Percentiles rank a stretch among this genome's conserved stretches.
Conservation (phyloP, 2,329 filamentous ascomycete species). For the Mycocentrospora acerina region DNA sequence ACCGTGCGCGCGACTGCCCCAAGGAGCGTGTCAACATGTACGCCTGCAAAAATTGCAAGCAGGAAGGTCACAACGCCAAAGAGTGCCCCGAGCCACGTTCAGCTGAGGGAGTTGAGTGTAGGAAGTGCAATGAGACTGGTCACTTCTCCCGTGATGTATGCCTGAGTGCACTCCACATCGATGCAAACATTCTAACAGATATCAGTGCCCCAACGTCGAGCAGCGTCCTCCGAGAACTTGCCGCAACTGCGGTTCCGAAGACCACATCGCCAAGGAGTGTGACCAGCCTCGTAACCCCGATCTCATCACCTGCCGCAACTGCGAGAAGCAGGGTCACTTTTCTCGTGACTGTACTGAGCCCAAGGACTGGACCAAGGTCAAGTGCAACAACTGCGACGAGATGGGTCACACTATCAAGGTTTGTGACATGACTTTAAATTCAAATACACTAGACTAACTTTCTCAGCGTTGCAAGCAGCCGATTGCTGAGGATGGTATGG, state of each 20-base stretch:
- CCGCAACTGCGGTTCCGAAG: constrained; percentile 40
- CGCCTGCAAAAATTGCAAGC: constrained; percentile 70
- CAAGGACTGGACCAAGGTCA: constrained; percentile 52
- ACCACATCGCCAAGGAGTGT: constrained; percentile 42
- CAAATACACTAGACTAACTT: constrained; percentile 7
- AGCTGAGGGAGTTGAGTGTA: constrained; percentile 62
- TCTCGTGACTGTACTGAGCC: constrained; percentile 60
- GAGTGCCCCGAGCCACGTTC: constrained; percentile 51
- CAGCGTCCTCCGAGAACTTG: constrained; percentile 29
- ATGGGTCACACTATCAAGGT: constrained; percentile 39
- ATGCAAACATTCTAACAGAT: constrained; percentile 13
- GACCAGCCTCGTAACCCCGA: constrained; percentile 39
- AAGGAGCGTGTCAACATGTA: constrained; percentile 59
- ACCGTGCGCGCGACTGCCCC: constrained; percentile 67
- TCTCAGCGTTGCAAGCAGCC: constrained; percentile 35
- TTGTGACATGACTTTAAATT: background rate
- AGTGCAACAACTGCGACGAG: constrained; percentile 51
- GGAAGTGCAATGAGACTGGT: constrained; percentile 60
- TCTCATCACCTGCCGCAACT: constrained; percentile 59
- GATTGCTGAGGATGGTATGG: constrained; percentile 19
- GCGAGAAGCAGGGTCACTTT: constrained; percentile 64
- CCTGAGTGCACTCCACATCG: background rate
- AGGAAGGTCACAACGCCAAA: constrained; percentile 39
- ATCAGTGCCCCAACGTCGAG: constrained; percentile 35
- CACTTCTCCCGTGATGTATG: constrained; percentile 40